Percentiles rank a stretch among this genome's conserved stretches.
Conservation (phyloP, 371 early-diverging fungal genomes). For the Mortierella sp. region DNA sequence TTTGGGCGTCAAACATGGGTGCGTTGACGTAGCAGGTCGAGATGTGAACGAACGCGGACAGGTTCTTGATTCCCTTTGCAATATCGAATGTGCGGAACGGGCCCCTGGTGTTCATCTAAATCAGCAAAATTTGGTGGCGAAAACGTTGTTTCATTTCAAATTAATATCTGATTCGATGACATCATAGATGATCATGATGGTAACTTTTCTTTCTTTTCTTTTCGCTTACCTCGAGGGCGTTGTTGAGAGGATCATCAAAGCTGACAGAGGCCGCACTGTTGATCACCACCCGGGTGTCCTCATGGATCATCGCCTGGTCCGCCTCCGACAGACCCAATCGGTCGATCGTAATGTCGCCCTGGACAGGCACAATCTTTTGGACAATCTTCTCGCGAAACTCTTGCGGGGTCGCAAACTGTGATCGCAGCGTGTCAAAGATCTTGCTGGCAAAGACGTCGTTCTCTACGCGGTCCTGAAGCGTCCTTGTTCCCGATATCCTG, state of each 20-base stretch:
- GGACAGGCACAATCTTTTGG: slow-evolving; percentile 67
- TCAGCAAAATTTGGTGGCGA: neutral
- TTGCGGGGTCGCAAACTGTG: slow-evolving; percentile 30
- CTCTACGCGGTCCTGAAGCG: slow-evolving; percentile 49
- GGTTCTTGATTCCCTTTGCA: slow-evolving; percentile 63
- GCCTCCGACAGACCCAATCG: slow-evolving; percentile 63
- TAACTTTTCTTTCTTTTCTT: neutral
- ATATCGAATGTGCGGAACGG: slow-evolving; percentile 66
- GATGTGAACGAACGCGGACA: slow-evolving; percentile 65
- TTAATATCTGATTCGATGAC: slow-evolving; percentile 6
- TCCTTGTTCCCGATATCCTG: slow-evolving; percentile 47
- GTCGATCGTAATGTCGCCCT: slow-evolving; percentile 65
- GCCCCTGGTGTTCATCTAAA: slow-evolving; percentile 67
- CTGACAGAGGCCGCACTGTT: slow-evolving; percentile 73
- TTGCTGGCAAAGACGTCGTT: slow-evolving; percentile 48
- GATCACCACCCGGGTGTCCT: slow-evolving; percentile 63
- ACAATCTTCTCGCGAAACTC: slow-evolving; percentile 57
- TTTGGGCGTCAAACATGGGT: slow-evolving; percentile 62
- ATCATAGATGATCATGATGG: too few relatives aligned
- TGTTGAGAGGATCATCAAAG: slow-evolving; percentile 66
- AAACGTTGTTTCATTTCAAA: neutral
- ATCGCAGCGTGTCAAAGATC: slow-evolving; percentile 55
- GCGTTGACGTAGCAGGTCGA: slow-evolving; percentile 65
- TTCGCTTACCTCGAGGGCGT: slow-evolving; percentile 62
- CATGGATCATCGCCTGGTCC: slow-evolving; percentile 60